Evolutionary conservation across 2,329 filamentous ascomycete genomes (phyloP).

Genomic region (Fusarium bactridioides): DNA sequence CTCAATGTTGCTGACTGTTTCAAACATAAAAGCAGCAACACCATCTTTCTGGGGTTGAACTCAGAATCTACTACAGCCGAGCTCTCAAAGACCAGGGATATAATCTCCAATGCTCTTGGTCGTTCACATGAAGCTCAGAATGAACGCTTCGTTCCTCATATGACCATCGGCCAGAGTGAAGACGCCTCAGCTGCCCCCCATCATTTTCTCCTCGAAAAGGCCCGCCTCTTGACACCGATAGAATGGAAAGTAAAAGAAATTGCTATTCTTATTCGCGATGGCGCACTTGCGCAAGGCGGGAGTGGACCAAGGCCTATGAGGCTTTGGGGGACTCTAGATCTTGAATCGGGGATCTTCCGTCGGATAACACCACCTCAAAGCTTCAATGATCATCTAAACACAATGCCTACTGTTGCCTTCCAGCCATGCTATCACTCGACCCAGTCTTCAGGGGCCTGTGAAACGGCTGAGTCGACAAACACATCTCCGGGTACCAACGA

Average conservation of each 20-base stretch:
- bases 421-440: constrained; percentile 24
- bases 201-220: constrained; percentile 61
- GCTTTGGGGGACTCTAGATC: constrained; percentile 61
- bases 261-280: constrained; percentile 61
- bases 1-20: constrained; percentile 58
- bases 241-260: constrained; percentile 59
- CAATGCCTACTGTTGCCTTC: neutral
- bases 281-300: constrained; percentile 39
- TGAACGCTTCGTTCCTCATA: constrained; percentile 53
- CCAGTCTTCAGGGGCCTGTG: neutral
- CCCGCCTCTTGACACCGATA: constrained; percentile 55
- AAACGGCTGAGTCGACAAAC: neutral
- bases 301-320: constrained; percentile 59
- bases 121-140: constrained; percentile 22
- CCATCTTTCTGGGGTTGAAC: constrained; percentile 53
- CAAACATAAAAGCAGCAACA: constrained; percentile 57
- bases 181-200: constrained; percentile 55
- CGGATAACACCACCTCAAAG: neutral
- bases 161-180: constrained; percentile 68
- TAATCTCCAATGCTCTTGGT: constrained; percentile 49
- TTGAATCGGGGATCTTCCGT: constrained; percentile 32
- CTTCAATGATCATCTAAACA: constrained; percentile 1
- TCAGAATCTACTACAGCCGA: neutral
- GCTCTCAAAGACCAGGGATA: constrained; percentile 47
- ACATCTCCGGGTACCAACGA: neutral